These are phyloP conservation scores for Luvunga scandens DNA, from an alignment of 345 rosid species.

Conservation along the genomic window DNA sequence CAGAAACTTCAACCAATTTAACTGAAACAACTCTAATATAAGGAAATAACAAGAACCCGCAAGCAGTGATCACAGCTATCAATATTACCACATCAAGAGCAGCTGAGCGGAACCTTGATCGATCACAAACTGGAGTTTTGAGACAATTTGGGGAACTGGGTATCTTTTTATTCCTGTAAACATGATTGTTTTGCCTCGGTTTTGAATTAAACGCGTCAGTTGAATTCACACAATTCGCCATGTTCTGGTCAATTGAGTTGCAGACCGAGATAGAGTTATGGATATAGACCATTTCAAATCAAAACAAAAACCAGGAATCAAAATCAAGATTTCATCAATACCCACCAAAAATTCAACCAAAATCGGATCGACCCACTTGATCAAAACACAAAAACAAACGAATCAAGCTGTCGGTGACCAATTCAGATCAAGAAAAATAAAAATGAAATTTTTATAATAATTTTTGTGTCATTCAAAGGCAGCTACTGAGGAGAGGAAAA, in stretches of 20 bases:
- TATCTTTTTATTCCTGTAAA: slow-evolving; percentile 32
- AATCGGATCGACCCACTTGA: slow-evolving; percentile 45
- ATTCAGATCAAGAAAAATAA: not conserved
- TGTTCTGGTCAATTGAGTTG: slow-evolving; percentile 69
- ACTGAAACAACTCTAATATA: slow-evolving; percentile 42
- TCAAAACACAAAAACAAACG: not conserved
- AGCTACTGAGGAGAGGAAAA: not conserved
- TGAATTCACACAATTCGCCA: slow-evolving; percentile 58
- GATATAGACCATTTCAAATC: slow-evolving; percentile 76
- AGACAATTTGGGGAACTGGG: slow-evolving; percentile 37
- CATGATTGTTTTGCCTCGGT: slow-evolving; percentile 38
- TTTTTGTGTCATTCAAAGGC: not conserved
- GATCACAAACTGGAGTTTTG: slow-evolving; percentile 45
- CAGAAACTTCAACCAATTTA: slow-evolving; percentile 38
- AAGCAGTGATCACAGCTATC: slow-evolving; percentile 70
- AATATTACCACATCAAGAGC: slow-evolving; percentile 68
- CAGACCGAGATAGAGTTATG: slow-evolving; percentile 83
- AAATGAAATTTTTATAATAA: too few relatives aligned
- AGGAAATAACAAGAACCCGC: slow-evolving; percentile 75
- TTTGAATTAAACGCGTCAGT: slow-evolving; percentile 34
- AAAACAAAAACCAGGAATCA: slow-evolving; percentile 21
- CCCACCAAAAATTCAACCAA: slow-evolving; percentile 20
- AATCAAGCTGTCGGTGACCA: slow-evolving; percentile 7
- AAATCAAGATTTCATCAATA: slow-evolving; percentile 17
- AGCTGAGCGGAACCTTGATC: slow-evolving; percentile 56